phyloP scores from a whole-genome alignment of 1,284 basidiomycete species.

The Golubevia sp. region DNA sequence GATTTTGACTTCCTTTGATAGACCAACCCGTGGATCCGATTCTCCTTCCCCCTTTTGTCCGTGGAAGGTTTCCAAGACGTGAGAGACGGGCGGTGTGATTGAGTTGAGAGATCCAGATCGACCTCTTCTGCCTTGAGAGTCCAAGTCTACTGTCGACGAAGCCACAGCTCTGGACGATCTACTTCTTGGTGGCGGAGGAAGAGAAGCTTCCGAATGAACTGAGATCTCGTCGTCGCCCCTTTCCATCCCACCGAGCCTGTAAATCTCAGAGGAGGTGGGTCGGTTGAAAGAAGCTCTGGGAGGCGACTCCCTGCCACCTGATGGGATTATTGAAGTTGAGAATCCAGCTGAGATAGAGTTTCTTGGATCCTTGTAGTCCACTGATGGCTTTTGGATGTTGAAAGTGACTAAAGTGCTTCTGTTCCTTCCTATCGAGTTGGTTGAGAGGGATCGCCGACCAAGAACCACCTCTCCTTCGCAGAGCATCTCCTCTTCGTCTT shows the following conservation, averaged over 20 bases:
- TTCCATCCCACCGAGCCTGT: neutral
- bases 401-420: neutral
- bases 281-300: neutral
- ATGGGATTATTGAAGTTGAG: neutral
- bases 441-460: neutral
- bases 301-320: neutral
- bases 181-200: neutral
- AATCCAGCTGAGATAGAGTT: neutral
- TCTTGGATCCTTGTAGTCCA: neutral
- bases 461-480: neutral
- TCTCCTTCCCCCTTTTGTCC: neutral
- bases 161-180: neutral
- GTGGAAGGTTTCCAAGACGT: neutral
- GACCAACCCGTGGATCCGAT: neutral
- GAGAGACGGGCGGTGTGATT: neutral
- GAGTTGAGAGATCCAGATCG: neutral
- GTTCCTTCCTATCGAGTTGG: neutral
- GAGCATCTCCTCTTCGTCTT: neutral
- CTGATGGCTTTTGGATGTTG: neutral
- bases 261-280: neutral
- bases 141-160: neutral
- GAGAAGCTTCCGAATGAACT: too few species aligned
- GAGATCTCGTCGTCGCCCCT: neutral
- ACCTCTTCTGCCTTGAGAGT: neutral
- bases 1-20: neutral